Evolutionary conservation across 768 basidiomycete species (phyloP).

Genomic region (Leccinum uliginosum): DNA sequence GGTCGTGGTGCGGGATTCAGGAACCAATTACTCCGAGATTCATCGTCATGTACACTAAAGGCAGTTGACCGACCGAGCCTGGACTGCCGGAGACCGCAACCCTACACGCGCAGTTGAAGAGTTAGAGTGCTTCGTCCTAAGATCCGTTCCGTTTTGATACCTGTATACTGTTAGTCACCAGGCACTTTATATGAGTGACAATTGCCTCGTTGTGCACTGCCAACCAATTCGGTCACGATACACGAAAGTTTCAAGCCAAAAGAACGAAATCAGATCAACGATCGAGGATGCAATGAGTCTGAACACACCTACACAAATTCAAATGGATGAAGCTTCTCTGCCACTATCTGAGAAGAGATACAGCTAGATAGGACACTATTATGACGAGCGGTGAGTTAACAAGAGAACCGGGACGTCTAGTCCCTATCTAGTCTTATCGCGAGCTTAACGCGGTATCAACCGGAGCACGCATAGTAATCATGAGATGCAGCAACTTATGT

Average conservation of each 20-base stretch:
- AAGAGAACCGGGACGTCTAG: not conserved
- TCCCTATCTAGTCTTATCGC: constrained; percentile 17
- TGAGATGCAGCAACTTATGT: not conserved
- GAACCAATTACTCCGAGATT: constrained; percentile 57
- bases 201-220: constrained; percentile 27
- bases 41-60: constrained; percentile 54
- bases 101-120: constrained; percentile 19
- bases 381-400: not conserved
- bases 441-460: constrained; percentile 2
- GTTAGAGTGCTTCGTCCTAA: constrained; percentile 19
- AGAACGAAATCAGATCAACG: constrained; percentile 13
- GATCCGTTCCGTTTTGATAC: constrained; percentile 20
- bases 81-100: constrained; percentile 9
- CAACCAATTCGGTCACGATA: constrained; percentile 15
- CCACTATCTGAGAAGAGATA: constrained; percentile 17
- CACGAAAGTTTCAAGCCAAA: constrained; percentile 9
- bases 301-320: constrained; percentile 17
- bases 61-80: constrained; percentile 20
- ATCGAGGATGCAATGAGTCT: constrained; percentile 28
- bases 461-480: not conserved
- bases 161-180: constrained; percentile 15
- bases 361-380: constrained; percentile 10
- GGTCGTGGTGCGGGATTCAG: constrained; percentile 49
- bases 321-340: constrained; percentile 26
- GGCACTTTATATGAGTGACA: constrained; percentile 14